phyloP scores from a whole-genome alignment of 2,329 filamentous ascomycete species.

The Setomelanomma holmii region DNA sequence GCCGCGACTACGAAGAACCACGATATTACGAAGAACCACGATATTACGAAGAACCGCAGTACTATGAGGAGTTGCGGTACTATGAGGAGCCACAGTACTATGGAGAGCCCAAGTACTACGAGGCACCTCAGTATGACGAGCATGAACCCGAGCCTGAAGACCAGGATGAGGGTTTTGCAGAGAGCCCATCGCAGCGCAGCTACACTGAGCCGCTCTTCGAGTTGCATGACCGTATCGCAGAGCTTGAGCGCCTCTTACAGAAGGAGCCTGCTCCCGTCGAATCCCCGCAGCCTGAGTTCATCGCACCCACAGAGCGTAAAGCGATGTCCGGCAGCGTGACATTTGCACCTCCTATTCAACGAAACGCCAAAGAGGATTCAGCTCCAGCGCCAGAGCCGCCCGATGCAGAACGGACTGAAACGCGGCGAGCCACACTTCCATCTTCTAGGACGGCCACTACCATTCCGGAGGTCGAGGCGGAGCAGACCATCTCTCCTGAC shows the following conservation, averaged over 20 bases:
- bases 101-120: slow-evolving; percentile 1
- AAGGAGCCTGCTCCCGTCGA: not conserved
- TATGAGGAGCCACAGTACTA: slow-evolving; percentile 4
- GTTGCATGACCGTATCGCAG: slow-evolving; percentile 14
- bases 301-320: slow-evolving; percentile 1
- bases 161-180: slow-evolving; percentile 4
- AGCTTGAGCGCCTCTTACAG: slow-evolving; percentile 15
- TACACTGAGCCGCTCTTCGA: slow-evolving; percentile 20
- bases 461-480: not conserved
- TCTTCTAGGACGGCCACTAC: not conserved
- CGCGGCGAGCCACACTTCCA: not conserved
- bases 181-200: slow-evolving; percentile 8
- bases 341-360: slow-evolving; percentile 6
- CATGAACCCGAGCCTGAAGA: not conserved
- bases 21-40: not conserved
- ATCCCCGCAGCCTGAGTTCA: slow-evolving; percentile 2
- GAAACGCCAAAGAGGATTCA: not conserved
- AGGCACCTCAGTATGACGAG: not conserved
- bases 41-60: not conserved
- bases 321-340: not conserved
- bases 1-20: not conserved
- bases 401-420: not conserved
- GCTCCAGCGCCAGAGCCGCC: not conserved
- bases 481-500: not conserved
- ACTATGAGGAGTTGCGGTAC: not conserved